Evolutionary conservation across 2,329 filamentous ascomycete species (phyloP).

Genomic region (Pyrenochaeta sp.): DNA sequence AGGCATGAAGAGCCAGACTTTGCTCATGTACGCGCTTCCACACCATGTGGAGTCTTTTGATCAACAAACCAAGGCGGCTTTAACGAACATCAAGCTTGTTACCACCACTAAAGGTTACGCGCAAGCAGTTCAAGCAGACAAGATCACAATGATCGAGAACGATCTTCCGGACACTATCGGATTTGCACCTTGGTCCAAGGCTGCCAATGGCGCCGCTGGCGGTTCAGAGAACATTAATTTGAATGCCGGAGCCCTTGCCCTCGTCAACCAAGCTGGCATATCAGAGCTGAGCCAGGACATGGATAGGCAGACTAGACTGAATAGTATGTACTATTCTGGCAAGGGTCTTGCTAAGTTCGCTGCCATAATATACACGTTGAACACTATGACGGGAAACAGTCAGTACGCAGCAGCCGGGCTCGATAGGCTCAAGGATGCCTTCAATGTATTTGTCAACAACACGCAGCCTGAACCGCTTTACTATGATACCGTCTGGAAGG

Average conservation of each 20-base stretch:
- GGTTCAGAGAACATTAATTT: constrained; percentile 49
- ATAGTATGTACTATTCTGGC: constrained; percentile 96
- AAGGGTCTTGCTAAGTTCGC: constrained; percentile 57
- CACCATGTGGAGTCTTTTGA: constrained; percentile 86
- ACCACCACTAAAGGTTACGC: constrained; percentile 90
- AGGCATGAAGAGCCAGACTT: constrained; percentile 64
- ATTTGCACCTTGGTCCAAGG: constrained; percentile 80
- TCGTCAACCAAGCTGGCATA: constrained; percentile 69
- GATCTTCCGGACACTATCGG: constrained; percentile 75
- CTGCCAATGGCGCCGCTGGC: constrained; percentile 45
- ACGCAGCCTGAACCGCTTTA: constrained; percentile 61
- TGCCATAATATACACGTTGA: constrained; percentile 53
- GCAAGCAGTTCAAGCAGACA: constrained; percentile 64
- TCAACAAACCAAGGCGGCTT: constrained; percentile 57
- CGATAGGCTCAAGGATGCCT: constrained; percentile 60
- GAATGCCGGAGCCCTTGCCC: constrained; percentile 60
- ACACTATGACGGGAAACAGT: constrained; percentile 69
- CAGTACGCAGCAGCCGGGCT: constrained; percentile 61
- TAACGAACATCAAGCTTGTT: constrained; percentile 68
- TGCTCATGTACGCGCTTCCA: constrained; percentile 90
- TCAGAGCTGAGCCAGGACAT: constrained; percentile 82
- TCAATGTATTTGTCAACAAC: constrained; percentile 59
- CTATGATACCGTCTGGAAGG: constrained; percentile 75
- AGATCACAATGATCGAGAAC: constrained; percentile 74
- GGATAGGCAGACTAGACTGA: constrained; percentile 73